phyloP scores from a whole-genome alignment of 495 filamentous ascomycete species.

The Viridothelium virens region DNA sequence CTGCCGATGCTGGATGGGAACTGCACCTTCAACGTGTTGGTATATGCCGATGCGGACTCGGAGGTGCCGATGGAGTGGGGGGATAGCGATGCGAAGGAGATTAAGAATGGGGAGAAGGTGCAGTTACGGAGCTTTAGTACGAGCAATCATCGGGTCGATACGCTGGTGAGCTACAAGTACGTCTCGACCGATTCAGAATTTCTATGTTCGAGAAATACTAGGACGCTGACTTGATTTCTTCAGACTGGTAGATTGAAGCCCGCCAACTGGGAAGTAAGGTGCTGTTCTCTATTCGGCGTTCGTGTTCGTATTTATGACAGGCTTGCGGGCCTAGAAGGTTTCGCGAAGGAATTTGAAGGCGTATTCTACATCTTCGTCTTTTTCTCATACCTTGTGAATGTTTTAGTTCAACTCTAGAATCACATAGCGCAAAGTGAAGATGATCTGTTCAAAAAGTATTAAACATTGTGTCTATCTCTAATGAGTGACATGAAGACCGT shows the following conservation, averaged over 20 bases:
- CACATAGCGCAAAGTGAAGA: background rate
- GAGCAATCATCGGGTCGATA: constrained; percentile 85
- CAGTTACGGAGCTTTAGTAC: constrained; percentile 94
- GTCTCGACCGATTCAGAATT: background rate
- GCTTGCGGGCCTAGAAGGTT: background rate
- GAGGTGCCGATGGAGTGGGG: constrained; percentile 98
- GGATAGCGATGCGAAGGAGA: constrained; percentile 96
- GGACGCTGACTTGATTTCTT: background rate
- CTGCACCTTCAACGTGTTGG: constrained; percentile 97
- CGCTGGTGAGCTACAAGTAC: constrained; percentile 78
- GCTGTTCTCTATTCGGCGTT: background rate
- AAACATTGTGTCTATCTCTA: constrained; percentile 12
- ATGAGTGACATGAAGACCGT: constrained; percentile 7
- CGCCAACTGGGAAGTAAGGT: background rate
- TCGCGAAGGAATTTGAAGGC: too few species aligned
- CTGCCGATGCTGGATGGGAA: constrained; percentile 84
- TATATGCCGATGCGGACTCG: constrained; percentile 93
- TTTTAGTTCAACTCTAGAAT: background rate
- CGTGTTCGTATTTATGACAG: background rate
- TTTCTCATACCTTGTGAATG: background rate
- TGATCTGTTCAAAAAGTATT: background rate
- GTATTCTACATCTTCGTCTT: background rate
- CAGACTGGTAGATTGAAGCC: background rate
- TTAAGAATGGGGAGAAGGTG: constrained; percentile 90
- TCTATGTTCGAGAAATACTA: background rate